A percentile compares a stretch with the other conserved stretches of the same genome.
phyloP scores from a whole-genome alignment of 2,329 filamentous ascomycete genomes.

The Paecilomyces formosus region DNA sequence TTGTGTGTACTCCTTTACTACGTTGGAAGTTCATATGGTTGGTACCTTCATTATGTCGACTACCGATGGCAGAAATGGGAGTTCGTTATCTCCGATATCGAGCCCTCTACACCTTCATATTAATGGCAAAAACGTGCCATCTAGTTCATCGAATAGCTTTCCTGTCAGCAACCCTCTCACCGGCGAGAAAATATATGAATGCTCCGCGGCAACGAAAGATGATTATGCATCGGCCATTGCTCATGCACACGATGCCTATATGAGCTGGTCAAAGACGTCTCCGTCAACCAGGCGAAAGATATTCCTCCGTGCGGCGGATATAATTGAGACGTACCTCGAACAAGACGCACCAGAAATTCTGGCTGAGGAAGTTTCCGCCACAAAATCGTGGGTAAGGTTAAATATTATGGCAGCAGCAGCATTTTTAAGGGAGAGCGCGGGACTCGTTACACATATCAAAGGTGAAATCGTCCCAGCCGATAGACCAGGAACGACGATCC shows the following conservation, averaged over 20 bases:
- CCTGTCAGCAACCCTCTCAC: neutral
- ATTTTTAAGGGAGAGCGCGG: slow-evolving; percentile 6
- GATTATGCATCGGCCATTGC: slow-evolving; percentile 1
- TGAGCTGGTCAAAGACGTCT: neutral
- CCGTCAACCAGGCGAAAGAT: neutral
- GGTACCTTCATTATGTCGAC: neutral
- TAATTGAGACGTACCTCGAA: neutral
- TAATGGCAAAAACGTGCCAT: slow-evolving; percentile 2
- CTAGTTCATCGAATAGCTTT: neutral
- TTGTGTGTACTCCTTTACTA: too few species aligned
- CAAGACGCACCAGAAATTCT: slow-evolving; percentile 10
- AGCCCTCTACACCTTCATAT: neutral
- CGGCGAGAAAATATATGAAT: neutral
- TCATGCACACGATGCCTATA: neutral
- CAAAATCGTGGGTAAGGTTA: slow-evolving; percentile 4
- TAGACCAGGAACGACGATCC: slow-evolving; percentile 5
- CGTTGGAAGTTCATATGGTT: too few species aligned
- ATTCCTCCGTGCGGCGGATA: slow-evolving; percentile 2
- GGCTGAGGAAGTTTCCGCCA: slow-evolving; percentile 6
- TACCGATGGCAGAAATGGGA: neutral
- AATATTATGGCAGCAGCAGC: slow-evolving; percentile 6
- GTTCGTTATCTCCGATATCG: neutral
- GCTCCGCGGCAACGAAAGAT: neutral
- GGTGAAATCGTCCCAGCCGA: slow-evolving; percentile 7
- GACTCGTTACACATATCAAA: slow-evolving; percentile 8